Evolutionary conservation across 306 rosid species (phyloP).

Genomic region (Gynostemma pentaphyllum): DNA sequence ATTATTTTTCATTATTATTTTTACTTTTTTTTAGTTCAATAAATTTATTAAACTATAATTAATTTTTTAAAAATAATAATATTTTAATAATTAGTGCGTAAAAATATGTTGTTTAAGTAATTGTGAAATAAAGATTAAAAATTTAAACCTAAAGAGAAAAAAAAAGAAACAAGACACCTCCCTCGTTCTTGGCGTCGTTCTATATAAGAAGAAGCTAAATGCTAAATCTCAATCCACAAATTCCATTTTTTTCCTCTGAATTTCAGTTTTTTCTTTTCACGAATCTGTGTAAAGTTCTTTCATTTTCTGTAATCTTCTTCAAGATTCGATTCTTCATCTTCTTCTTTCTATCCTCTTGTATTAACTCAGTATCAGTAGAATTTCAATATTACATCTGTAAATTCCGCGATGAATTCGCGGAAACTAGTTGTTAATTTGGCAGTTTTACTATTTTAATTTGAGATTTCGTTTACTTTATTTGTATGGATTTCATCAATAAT

Average conservation of each 20-base stretch:
- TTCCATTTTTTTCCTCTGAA: background rate
- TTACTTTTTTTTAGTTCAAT: too few species aligned
- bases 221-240: background rate
- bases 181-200: background rate
- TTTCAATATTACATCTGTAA: background rate
- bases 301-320: constrained; percentile 1
- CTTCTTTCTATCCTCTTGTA: constrained; percentile 10
- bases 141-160: background rate
- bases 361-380: background rate
- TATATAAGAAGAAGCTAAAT: background rate
- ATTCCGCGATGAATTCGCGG: background rate
- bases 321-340: constrained; percentile 2
- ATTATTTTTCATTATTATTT: too few species aligned
- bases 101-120: too few species aligned
- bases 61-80: too few species aligned
- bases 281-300: background rate
- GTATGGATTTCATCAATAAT: background rate
- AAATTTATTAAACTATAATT: too few species aligned
- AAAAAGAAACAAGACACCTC: background rate
- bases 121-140: too few species aligned
- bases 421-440: background rate
- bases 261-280: background rate
- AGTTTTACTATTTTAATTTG: too few species aligned
- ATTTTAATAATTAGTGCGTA: too few species aligned
- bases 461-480: background rate